phyloP scores from a whole-genome alignment of 106 monocot species.

The Acorus calamus region DNA sequence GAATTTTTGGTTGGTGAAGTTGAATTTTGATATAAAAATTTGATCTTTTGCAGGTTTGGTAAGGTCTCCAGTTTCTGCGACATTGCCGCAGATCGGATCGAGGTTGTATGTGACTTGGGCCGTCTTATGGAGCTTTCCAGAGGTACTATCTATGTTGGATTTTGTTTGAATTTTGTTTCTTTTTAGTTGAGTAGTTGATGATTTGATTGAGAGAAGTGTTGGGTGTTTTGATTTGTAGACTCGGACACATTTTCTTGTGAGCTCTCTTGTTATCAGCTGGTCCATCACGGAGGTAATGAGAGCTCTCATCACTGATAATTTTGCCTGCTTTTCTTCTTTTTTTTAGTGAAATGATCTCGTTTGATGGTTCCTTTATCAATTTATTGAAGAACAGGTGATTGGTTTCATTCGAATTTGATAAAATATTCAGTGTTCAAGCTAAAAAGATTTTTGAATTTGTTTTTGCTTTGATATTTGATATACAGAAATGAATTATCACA shows the following conservation, averaged over 20 bases:
- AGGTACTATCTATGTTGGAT: slow-evolving; percentile 20
- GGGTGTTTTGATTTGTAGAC: slow-evolving; percentile 30
- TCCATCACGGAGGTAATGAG: slow-evolving; percentile 85
- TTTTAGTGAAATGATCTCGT: no score
- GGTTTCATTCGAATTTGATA: no score
- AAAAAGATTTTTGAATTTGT: no score
- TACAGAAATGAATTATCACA: no score
- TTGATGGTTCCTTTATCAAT: no score
- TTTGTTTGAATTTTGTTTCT: not conserved
- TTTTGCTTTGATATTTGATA: no score
- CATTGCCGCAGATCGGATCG: slow-evolving; percentile 63
- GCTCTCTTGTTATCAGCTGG: slow-evolving; percentile 96
- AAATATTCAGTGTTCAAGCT: no score
- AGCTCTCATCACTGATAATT: no score
- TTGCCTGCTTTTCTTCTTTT: no score
- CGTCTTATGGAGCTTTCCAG: slow-evolving; percentile 67
- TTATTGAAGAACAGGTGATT: no score
- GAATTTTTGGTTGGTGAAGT: not conserved
- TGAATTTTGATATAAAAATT: slow-evolving; percentile 5
- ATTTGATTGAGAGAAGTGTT: slow-evolving; percentile 3
- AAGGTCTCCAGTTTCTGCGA: slow-evolving; percentile 71
- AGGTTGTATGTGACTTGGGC: slow-evolving; percentile 73
- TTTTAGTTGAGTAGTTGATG: not conserved
- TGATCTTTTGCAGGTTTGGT: slow-evolving; percentile 27
- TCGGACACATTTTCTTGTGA: slow-evolving; percentile 71